A percentile compares a stretch with the other conserved stretches of the same genome.
Conservation (phyloP, 1,139 yeast species). For the Debaryomyces fabryi region DNA sequence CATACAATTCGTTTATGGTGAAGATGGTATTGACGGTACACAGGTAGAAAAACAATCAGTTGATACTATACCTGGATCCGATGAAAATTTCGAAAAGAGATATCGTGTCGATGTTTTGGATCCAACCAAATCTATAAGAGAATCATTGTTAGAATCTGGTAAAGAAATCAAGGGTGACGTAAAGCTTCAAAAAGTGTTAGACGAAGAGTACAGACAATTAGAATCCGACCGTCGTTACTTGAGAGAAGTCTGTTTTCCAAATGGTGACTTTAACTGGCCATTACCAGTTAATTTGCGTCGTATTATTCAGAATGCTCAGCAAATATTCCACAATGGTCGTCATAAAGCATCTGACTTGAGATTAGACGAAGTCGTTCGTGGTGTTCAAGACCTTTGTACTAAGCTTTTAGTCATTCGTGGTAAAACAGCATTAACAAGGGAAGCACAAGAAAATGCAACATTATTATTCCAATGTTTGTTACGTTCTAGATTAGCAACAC, state of each 20-base stretch:
- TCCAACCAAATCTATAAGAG: slow-evolving; percentile 61
- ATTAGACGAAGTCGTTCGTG: slow-evolving; percentile 72
- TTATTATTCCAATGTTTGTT: slow-evolving; percentile 86
- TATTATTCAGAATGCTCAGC: slow-evolving; percentile 95
- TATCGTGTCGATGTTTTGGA: slow-evolving; percentile 88
- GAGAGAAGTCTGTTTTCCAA: slow-evolving; percentile 79
- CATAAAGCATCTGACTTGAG: slow-evolving; percentile 89
- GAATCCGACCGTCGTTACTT: slow-evolving; percentile 74
- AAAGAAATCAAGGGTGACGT: slow-evolving; percentile 90
- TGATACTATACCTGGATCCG: slow-evolving; percentile 94
- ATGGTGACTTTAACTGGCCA: slow-evolving; percentile 97
- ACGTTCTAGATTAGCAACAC: slow-evolving; percentile 87
- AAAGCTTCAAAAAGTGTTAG: slow-evolving; percentile 76
- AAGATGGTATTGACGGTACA: slow-evolving; percentile 98
- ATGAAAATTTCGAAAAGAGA: slow-evolving; percentile 76
- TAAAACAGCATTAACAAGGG: slow-evolving; percentile 66
- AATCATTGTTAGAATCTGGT: slow-evolving; percentile 82
- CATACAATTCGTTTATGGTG: slow-evolving; percentile 96
- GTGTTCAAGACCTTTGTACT: slow-evolving; percentile 70
- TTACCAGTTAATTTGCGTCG: slow-evolving; percentile 97
- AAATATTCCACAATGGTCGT: slow-evolving; percentile 91
- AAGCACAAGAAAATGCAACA: slow-evolving; percentile 94
- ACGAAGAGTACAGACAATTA: slow-evolving; percentile 82
- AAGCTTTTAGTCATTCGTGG: slow-evolving; percentile 84
- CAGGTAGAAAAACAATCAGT: slow-evolving; percentile 97